These are phyloP conservation scores for Pythium rhizo-oryzae DNA, from an alignment of 352 stramenopile species.

Conservation along the genomic window DNA sequence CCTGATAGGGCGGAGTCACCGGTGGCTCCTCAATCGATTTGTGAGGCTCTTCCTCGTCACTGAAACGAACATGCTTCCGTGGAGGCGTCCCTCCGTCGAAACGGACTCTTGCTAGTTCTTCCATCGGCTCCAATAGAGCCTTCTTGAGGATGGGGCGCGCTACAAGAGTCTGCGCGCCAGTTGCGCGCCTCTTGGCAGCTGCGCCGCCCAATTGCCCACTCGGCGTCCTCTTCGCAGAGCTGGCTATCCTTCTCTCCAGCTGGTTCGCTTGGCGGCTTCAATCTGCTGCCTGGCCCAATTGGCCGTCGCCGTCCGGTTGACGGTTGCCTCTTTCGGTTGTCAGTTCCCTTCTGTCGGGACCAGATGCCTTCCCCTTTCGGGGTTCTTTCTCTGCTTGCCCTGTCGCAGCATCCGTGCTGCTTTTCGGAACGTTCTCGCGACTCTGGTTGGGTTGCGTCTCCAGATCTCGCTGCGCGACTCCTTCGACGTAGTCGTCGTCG, in stretches of 20 bases:
- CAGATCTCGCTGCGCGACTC: background rate
- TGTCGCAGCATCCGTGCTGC: background rate
- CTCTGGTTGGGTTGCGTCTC: background rate
- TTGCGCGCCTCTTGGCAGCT: constrained; percentile 6
- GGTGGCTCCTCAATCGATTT: background rate
- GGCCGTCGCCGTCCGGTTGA: background rate
- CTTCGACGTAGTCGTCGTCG: constrained; percentile 1
- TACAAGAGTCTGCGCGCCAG: background rate
- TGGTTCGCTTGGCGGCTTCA: background rate
- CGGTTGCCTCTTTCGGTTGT: background rate
- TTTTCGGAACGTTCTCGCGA: background rate
- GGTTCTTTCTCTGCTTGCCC: background rate
- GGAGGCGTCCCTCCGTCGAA: constrained; percentile 7
- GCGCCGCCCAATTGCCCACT: background rate
- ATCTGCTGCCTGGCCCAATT: background rate
- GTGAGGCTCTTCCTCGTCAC: background rate
- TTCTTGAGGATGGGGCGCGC: constrained; percentile 13
- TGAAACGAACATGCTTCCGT: constrained; percentile 1
- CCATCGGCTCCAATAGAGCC: constrained; percentile 1
- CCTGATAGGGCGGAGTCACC: background rate
- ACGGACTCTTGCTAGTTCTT: constrained; percentile 14
- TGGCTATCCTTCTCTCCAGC: background rate
- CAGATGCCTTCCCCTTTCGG: background rate
- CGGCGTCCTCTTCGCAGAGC: background rate
- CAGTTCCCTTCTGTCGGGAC: background rate